Conservation (phyloP, 2,329 filamentous ascomycete genomes). For the Penicillium sp. region DNA sequence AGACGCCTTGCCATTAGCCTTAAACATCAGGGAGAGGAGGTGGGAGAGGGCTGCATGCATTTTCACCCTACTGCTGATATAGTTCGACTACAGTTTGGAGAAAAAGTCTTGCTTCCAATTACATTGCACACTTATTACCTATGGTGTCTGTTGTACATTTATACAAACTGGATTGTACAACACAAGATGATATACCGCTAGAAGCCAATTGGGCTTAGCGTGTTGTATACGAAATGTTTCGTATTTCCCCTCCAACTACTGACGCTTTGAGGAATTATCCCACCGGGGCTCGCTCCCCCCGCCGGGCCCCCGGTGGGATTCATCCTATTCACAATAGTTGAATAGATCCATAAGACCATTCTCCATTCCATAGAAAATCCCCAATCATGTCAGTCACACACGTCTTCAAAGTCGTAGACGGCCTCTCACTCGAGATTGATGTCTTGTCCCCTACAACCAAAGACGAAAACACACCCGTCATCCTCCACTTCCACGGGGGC, state of each 20-base stretch:
- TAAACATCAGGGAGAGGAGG: no score
- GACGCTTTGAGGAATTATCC: neutral
- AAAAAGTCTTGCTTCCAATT: no score
- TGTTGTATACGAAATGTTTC: neutral
- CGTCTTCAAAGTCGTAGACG: neutral
- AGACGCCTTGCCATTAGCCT: no score
- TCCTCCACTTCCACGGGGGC: conserved; percentile 7
- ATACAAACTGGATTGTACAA: no score
- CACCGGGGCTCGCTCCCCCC: neutral
- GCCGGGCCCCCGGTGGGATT: no score
- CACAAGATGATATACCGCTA: no score
- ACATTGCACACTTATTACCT: no score
- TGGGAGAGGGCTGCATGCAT: no score
- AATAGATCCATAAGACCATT: neutral
- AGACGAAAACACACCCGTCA: neutral
- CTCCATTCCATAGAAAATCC: neutral
- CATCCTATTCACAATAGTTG: no score
- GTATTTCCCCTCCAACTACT: neutral
- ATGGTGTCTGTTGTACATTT: no score
- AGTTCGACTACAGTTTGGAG: no score
- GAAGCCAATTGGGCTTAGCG: neutral
- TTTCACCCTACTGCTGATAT: no score
- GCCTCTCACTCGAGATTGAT: neutral
- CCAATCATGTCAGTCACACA: neutral
- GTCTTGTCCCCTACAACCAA: neutral